phyloP scores from a whole-genome alignment of 179 eudicot genomes.

The Heliamphora pulchella region DNA sequence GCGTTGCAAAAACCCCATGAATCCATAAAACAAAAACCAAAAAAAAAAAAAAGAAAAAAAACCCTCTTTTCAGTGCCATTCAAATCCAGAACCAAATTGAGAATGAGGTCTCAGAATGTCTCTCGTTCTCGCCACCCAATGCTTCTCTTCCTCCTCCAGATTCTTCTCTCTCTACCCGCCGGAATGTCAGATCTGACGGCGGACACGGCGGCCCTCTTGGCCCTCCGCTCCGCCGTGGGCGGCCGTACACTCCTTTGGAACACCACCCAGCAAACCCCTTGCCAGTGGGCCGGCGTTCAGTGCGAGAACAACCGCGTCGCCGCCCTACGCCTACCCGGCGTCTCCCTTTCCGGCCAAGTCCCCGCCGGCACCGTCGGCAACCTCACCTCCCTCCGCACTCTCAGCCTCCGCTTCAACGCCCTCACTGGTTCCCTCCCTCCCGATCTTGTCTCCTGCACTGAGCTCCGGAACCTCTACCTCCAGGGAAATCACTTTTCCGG shows the following conservation, averaged over 20 bases:
- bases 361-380: constrained; percentile 20
- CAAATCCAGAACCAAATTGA: not conserved
- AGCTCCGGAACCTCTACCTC: constrained; percentile 24
- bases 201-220: constrained; percentile 30
- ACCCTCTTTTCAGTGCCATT: too few species aligned
- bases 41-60: too few species aligned
- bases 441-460: constrained; percentile 17
- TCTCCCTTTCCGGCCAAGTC: constrained; percentile 17
- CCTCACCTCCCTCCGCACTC: constrained; percentile 16
- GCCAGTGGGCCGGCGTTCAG: constrained; percentile 31
- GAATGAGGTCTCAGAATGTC: not conserved
- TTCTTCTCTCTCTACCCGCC: constrained; percentile 14
- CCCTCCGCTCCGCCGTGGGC: constrained; percentile 35
- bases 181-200: constrained; percentile 27
- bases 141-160: not conserved
- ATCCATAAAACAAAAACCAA: not conserved
- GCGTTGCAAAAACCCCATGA: not conserved
- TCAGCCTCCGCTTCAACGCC: constrained; percentile 23
- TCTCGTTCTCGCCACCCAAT: not conserved
- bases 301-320: constrained; percentile 17
- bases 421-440: constrained; percentile 20
- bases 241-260: constrained; percentile 45
- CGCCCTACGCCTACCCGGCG: constrained; percentile 24
- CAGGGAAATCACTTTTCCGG: constrained; percentile 24
- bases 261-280: constrained; percentile 14